These are phyloP conservation scores for Clarkia xantiana DNA, from an alignment of 345 rosid genomes.

Conservation along the genomic window DNA sequence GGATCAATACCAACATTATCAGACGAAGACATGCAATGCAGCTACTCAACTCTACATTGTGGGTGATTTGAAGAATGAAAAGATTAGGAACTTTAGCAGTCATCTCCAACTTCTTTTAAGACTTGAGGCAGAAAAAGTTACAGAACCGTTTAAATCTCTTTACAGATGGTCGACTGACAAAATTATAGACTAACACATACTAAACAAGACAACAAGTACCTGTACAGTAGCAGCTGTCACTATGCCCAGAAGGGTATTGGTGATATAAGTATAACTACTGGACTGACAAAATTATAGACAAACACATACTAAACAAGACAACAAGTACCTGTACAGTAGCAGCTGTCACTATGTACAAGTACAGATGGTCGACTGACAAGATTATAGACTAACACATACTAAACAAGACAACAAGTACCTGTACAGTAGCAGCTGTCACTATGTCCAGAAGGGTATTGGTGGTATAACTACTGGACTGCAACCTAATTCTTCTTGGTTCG, in stretches of 20 bases:
- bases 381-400: neutral
- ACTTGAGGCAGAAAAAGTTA: no score
- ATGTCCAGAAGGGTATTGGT: slow-evolving; percentile 76
- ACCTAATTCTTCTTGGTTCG: slow-evolving; percentile 82
- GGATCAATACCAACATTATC: no score
- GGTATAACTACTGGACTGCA: slow-evolving; percentile 90
- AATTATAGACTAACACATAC: neutral
- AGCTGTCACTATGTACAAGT: slow-evolving; percentile 83
- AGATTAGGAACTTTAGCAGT: no score
- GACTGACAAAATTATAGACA: slow-evolving; percentile 48
- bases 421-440: slow-evolving; percentile 95
- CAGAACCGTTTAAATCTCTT: no score
- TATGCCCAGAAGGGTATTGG: slow-evolving; percentile 71
- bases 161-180: no score
- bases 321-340: slow-evolving; percentile 91
- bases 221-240: slow-evolving; percentile 98
- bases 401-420: slow-evolving; percentile 32
- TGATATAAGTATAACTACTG: slow-evolving; percentile 74
- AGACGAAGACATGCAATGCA: no score
- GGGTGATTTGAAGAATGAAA: no score
- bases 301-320: neutral
- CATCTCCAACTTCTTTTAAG: no score
- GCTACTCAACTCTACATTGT: no score
- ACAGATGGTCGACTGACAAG: no score
- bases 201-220: slow-evolving; percentile 42